Evolutionary conservation across 208 protist genomes (phyloP).

Genomic region (Trypanosoma cruzi): DNA sequence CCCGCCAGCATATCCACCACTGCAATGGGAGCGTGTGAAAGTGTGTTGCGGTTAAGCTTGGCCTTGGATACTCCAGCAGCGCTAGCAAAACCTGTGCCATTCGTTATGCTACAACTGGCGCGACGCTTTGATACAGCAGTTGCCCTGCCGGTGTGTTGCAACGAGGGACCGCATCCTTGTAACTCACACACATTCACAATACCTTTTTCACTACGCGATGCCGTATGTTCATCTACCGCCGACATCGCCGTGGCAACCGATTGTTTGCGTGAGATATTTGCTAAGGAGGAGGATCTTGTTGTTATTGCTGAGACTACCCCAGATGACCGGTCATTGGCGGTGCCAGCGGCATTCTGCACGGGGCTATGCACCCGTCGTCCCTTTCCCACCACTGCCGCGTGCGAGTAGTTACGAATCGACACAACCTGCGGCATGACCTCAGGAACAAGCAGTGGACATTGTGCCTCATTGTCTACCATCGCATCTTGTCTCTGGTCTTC

Average conservation of each 20-base stretch:
- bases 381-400: slow-evolving; percentile 19
- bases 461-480: not conserved
- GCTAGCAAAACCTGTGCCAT: not conserved
- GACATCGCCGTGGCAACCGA: no score
- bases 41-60: slow-evolving; percentile 35
- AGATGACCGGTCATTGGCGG: not conserved
- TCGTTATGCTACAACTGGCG: not conserved
- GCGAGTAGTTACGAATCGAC: slow-evolving; percentile 64
- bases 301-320: no score
- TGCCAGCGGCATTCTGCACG: not conserved
- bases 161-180: no score
- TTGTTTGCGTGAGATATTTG: no score
- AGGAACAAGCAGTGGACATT: slow-evolving; percentile 52
- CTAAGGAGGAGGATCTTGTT: no score
- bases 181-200: no score
- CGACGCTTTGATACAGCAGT: not conserved
- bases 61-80: slow-evolving; percentile 6
- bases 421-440: slow-evolving; percentile 56
- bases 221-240: no score
- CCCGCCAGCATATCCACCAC: slow-evolving; percentile 45
- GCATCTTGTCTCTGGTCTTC: not conserved
- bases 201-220: no score
- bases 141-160: no score
- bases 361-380: not conserved
- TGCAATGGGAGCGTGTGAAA: slow-evolving; percentile 47